These are phyloP conservation scores for Neopestalotiopsis clavispora DNA, from an alignment of 2,329 filamentous ascomycete genomes.

Conservation along the genomic window DNA sequence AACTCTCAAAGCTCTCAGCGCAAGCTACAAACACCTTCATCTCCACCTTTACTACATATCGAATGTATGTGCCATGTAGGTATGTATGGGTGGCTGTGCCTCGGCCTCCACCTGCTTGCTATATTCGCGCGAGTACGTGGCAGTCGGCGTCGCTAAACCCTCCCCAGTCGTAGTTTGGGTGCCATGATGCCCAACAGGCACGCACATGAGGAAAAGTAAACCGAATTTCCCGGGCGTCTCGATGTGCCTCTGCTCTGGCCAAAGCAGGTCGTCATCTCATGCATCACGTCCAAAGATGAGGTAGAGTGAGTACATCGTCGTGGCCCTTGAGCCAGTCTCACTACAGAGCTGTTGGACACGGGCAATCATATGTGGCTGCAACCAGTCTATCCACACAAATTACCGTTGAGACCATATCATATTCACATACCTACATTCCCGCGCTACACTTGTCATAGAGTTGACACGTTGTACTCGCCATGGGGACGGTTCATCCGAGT, in stretches of 20 bases:
- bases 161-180: not conserved
- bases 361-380: not conserved
- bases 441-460: not conserved
- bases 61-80: too few relatives aligned
- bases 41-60: not conserved
- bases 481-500: not conserved
- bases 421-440: not conserved
- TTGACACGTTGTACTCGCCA: not conserved
- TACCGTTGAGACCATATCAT: not conserved
- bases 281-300: too few relatives aligned
- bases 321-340: too few relatives aligned
- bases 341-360: not conserved
- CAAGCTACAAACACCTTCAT: not conserved
- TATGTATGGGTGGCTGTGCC: not conserved
- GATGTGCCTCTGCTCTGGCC: not conserved
- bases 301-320: too few relatives aligned
- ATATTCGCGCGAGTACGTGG: not conserved
- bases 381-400: not conserved
- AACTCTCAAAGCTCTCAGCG: not conserved
- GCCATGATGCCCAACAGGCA: conserved; percentile 9
- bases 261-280: too few relatives aligned
- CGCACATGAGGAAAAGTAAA: not conserved
- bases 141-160: not conserved
- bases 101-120: not conserved
- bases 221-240: not conserved